These are phyloP conservation scores for Scedosporium apiospermum DNA, from an alignment of 2,329 filamentous ascomycete genomes.

Conservation along the genomic window DNA sequence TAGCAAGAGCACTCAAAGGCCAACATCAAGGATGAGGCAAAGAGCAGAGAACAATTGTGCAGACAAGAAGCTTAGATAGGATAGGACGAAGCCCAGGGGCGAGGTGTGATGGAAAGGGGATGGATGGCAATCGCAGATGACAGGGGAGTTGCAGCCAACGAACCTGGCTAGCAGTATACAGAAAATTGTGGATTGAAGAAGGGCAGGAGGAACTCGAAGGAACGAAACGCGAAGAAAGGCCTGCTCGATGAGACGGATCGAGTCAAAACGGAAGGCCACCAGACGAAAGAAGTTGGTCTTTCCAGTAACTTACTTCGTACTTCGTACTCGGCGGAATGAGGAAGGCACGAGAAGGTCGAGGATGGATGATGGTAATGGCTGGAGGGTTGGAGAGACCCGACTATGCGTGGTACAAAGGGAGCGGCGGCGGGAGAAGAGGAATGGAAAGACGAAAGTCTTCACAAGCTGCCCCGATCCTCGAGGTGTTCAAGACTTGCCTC, in stretches of 20 bases:
- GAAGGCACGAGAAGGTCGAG: neutral
- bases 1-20: neutral
- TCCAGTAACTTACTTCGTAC: neutral
- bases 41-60: neutral
- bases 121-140: neutral
- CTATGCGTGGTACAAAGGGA: neutral
- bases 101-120: neutral
- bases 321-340: neutral
- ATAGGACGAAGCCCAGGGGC: neutral
- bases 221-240: too few species aligned
- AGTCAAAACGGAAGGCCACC: neutral
- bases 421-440: neutral
- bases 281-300: neutral
- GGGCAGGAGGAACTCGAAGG: too few species aligned
- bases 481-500: conserved; percentile 1
- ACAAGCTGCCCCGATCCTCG: conserved; percentile 1
- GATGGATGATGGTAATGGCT: neutral
- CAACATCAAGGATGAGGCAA: neutral
- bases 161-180: neutral
- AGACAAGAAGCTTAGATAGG: neutral
- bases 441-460: neutral
- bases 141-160: neutral
- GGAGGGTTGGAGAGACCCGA: neutral
- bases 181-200: too few species aligned
- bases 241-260: too few species aligned